Evolutionary conservation across 2,329 filamentous ascomycete species (phyloP).

Genomic region (Cladosporium sp.): DNA sequence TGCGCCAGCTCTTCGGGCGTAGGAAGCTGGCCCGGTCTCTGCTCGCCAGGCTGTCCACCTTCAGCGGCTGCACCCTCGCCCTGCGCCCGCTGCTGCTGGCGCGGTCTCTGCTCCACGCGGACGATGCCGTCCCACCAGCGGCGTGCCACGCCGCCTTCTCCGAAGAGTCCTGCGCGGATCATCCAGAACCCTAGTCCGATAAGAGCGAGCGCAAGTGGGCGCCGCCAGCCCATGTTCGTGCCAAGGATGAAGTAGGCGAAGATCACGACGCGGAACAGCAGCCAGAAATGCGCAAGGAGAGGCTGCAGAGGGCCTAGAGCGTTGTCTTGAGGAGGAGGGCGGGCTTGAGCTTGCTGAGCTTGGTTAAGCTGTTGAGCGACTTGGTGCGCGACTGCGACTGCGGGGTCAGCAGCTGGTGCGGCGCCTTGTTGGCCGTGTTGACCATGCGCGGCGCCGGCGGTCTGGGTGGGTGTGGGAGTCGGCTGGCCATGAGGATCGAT

Average conservation of each 20-base stretch:
- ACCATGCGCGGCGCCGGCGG: not conserved
- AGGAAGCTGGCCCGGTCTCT: constrained; percentile 23
- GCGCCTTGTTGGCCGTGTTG: constrained; percentile 13
- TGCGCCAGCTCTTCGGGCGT: constrained; percentile 39
- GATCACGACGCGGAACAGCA: constrained; percentile 51
- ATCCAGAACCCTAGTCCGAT: constrained; percentile 38
- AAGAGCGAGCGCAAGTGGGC: constrained; percentile 35
- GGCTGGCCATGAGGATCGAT: constrained; percentile 9
- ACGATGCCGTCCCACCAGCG: constrained; percentile 42
- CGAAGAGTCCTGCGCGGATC: constrained; percentile 37
- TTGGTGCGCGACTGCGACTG: constrained; percentile 13
- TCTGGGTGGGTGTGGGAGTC: constrained; percentile 14
- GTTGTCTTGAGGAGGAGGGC: not conserved
- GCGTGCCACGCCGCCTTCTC: constrained; percentile 32
- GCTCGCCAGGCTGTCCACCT: constrained; percentile 1
- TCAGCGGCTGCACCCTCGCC: constrained; percentile 6
- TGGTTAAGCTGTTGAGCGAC: constrained; percentile 10
- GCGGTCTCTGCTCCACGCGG: constrained; percentile 18
- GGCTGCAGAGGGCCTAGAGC: constrained; percentile 23
- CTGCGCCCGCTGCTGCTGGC: constrained; percentile 1
- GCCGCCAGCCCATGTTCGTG: constrained; percentile 38
- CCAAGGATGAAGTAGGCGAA: constrained; percentile 54
- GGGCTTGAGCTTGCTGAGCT: constrained; percentile 16
- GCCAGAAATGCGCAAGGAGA: constrained; percentile 45
- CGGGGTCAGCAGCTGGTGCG: constrained; percentile 5